Conservation (phyloP, 495 filamentous ascomycete genomes). For the Tuber aestivum region DNA sequence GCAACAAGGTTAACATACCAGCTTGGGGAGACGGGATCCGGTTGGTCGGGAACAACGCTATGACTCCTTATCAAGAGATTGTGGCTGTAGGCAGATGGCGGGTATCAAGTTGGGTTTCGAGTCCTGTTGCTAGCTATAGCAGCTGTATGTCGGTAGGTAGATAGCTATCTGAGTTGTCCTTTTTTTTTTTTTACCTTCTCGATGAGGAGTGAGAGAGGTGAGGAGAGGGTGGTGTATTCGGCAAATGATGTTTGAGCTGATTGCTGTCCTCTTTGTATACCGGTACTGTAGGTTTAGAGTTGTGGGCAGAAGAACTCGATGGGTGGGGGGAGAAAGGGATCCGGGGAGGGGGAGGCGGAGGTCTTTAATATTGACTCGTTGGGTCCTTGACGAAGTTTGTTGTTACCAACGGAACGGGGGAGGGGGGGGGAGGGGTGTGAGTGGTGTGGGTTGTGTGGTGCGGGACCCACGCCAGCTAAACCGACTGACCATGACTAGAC, state of each 20-base stretch:
- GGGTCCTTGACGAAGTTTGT: not conserved
- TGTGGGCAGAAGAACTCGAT: not conserved
- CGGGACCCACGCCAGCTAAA: slow-evolving; percentile 16
- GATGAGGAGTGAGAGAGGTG: not conserved
- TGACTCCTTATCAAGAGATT: slow-evolving; percentile 20
- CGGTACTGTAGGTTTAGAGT: no score
- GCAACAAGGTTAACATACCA: slow-evolving; percentile 37
- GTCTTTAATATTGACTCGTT: slow-evolving; percentile 29
- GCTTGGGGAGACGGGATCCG: slow-evolving; percentile 23
- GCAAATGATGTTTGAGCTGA: not conserved
- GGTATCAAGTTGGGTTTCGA: slow-evolving; percentile 4
- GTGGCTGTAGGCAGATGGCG: slow-evolving; percentile 1
- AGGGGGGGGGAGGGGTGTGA: no score
- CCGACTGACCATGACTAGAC: not conserved
- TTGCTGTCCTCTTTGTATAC: not conserved
- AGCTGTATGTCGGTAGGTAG: not conserved
- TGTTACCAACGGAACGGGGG: not conserved
- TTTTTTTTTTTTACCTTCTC: not conserved
- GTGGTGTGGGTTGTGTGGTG: slow-evolving; percentile 14
- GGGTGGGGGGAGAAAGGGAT: slow-evolving; percentile 14
- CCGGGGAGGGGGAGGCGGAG: slow-evolving; percentile 17
- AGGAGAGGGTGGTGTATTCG: not conserved
- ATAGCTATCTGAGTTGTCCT: not conserved
- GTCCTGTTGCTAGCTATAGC: not conserved
- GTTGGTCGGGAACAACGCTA: slow-evolving; percentile 30